A percentile compares a stretch with the other conserved stretches of the same genome.
These are phyloP conservation scores for Melaleuca quinquenervia DNA, from an alignment of 345 rosid species.

Conservation along the genomic window DNA sequence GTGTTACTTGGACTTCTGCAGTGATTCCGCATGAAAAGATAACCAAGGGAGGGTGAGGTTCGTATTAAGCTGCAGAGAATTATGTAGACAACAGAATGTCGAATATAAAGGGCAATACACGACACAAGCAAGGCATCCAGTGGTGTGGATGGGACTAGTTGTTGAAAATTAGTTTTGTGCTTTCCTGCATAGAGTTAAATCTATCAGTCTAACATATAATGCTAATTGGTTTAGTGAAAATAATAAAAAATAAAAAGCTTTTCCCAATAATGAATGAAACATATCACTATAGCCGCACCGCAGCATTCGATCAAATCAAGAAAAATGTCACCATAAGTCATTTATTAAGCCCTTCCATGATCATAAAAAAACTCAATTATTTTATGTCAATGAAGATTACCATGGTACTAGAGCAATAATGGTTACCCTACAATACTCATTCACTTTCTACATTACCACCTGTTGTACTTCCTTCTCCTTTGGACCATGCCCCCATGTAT, in stretches of 20 bases:
- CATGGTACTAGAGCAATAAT: neutral
- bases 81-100: neutral
- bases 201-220: neutral
- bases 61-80: neutral
- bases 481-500: neutral
- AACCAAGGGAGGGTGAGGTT: neutral
- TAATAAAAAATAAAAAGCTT: neutral
- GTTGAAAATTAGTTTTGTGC: neutral
- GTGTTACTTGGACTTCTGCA: neutral
- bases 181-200: neutral
- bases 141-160: neutral
- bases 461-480: neutral
- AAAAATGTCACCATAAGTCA: neutral
- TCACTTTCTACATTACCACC: neutral
- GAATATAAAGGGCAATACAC: neutral
- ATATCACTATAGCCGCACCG: neutral
- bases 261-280: neutral
- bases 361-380: neutral
- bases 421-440: neutral
- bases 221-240: neutral
- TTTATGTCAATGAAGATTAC: neutral
- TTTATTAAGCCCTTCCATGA: neutral
- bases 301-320: neutral
- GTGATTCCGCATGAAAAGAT: neutral
- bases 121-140: neutral